These are phyloP conservation scores for Parathielavia appendiculata DNA, from an alignment of 495 filamentous ascomycete genomes.

Conservation along the genomic window DNA sequence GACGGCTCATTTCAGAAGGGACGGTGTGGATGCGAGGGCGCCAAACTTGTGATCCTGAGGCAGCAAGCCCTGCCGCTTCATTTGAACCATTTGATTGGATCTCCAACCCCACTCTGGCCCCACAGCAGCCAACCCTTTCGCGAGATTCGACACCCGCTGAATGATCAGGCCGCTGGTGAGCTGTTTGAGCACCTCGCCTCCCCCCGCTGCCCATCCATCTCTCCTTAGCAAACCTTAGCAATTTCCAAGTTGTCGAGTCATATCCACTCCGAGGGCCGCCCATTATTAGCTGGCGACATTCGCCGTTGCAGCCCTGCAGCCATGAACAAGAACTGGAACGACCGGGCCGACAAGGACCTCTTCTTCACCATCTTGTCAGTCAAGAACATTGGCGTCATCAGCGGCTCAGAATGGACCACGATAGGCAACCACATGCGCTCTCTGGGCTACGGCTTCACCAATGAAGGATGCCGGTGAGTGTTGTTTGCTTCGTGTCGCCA, in stretches of 20 bases:
- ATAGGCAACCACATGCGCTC: constrained; percentile 49
- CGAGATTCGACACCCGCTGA: constrained; percentile 18
- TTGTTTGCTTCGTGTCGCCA: constrained; percentile 5
- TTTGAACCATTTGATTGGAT: no score
- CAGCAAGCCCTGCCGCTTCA: neutral
- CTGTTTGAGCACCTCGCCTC: constrained; percentile 24
- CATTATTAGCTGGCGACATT: constrained; percentile 3
- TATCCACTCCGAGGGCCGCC: constrained; percentile 16
- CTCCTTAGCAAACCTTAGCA: constrained; percentile 36
- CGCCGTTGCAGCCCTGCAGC: constrained; percentile 6
- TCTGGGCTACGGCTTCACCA: constrained; percentile 49
- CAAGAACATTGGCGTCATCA: constrained; percentile 52
- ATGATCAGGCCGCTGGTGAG: constrained; percentile 21
- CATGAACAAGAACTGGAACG: constrained; percentile 53
- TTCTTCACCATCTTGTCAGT: constrained; percentile 52
- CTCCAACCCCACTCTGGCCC: neutral
- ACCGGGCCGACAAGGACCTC: constrained; percentile 49
- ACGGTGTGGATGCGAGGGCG: neutral
- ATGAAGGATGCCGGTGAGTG: constrained; percentile 51
- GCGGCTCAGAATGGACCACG: constrained; percentile 48
- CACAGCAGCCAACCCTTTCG: neutral
- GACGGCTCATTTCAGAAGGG: constrained; percentile 15
- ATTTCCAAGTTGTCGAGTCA: constrained; percentile 23
- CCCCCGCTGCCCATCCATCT: constrained; percentile 23
- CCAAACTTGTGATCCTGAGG: neutral